These are phyloP conservation scores for Arachis stenosperma DNA, from an alignment of 306 rosid species.

Conservation along the genomic window DNA sequence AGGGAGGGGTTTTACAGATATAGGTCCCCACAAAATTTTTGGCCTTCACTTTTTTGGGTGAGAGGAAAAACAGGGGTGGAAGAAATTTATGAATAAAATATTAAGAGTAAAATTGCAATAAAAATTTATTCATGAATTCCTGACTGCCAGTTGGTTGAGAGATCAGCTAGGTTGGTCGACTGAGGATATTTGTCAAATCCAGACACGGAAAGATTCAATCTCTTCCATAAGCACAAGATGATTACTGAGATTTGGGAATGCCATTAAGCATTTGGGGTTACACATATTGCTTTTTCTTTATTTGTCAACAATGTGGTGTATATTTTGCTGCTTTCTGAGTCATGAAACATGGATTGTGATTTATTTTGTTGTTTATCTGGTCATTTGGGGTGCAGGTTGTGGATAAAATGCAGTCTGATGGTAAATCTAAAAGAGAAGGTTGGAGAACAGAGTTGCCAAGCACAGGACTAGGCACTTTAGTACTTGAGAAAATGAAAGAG, in stretches of 20 bases:
- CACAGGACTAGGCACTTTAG: constrained; percentile 66
- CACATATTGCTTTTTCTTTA: not conserved
- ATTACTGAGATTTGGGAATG: not conserved
- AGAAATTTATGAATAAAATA: not conserved
- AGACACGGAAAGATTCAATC: constrained; percentile 16
- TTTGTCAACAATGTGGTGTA: constrained; percentile 7
- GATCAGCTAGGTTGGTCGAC: not conserved
- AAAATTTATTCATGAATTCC: not conserved
- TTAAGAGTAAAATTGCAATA: not conserved
- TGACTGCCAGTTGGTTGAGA: not conserved
- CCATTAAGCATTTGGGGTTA: constrained; percentile 5
- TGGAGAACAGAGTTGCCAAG: constrained; percentile 80
- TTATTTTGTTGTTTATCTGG: constrained; percentile 37
- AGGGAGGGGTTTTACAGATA: constrained; percentile 1
- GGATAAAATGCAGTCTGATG: constrained; percentile 70
- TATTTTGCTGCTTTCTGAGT: constrained; percentile 11
- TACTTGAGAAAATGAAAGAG: constrained; percentile 69
- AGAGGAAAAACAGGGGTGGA: not conserved
- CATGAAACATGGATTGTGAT: constrained; percentile 21
- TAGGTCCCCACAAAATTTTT: not conserved
- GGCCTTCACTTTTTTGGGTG: not conserved
- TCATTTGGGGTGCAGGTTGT: constrained; percentile 68
- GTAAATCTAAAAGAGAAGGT: constrained; percentile 72
- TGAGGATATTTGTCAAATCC: constrained; percentile 23
- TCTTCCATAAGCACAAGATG: not conserved